A percentile compares a stretch with the other conserved stretches of the same genome.
Conservation (phyloP, 1,284 basidiomycete species). For the Pseudozyma sp. region DNA sequence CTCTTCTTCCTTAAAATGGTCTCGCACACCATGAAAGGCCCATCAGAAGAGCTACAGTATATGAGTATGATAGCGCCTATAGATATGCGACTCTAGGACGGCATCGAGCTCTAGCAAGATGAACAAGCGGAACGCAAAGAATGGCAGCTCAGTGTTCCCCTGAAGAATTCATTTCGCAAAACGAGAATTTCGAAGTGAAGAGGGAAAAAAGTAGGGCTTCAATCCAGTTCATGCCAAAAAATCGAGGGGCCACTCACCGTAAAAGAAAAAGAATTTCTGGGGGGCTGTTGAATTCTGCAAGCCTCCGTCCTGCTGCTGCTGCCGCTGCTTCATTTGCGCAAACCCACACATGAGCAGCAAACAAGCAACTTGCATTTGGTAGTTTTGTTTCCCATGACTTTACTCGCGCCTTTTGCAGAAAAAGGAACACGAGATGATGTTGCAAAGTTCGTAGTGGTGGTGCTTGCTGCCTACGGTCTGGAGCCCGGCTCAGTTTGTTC, state of each 20-base stretch:
- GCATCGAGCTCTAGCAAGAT: too few relatives aligned
- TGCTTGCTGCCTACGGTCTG: background rate
- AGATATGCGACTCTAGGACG: too few relatives aligned
- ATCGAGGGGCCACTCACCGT: slow-evolving; percentile 10
- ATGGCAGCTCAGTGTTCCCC: too few relatives aligned
- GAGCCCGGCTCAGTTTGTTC: background rate
- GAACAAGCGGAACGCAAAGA: background rate
- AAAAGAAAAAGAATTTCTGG: slow-evolving; percentile 9
- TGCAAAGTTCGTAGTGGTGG: background rate
- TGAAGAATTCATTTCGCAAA: background rate
- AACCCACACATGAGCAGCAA: background rate
- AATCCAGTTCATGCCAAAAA: slow-evolving; percentile 17
- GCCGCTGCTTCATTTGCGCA: background rate
- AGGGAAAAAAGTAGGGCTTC: slow-evolving; percentile 9
- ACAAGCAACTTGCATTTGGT: background rate
- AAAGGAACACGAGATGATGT: background rate
- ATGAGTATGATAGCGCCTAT: too few relatives aligned
- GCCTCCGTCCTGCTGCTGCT: background rate
- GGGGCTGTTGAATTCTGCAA: slow-evolving; percentile 17
- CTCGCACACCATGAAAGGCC: too few relatives aligned
- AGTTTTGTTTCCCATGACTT: background rate
- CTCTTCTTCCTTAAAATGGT: too few relatives aligned
- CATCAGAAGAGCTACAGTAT: too few relatives aligned
- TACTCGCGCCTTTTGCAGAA: background rate
- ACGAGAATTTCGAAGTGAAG: background rate